Base-by-base conservation (phyloP, 345 rosid genomes). In the Eutrema yunnanense region DNA sequence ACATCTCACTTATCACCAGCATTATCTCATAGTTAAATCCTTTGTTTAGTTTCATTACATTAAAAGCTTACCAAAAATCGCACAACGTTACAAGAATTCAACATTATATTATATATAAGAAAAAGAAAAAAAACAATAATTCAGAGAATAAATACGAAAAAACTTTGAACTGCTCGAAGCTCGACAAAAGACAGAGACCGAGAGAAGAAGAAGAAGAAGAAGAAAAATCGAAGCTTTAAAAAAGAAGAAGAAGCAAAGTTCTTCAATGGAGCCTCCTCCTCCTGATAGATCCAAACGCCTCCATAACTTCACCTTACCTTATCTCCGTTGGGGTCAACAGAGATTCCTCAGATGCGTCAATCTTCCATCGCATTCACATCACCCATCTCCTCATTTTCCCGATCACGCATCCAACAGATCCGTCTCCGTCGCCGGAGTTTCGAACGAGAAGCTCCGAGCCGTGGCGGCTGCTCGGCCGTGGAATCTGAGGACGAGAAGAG, bases 401-500 rank as follows among this genome's bases (percentile, higher is more conserved):
- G 68, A 67, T 51, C 73, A 68, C 32, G 9, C 34, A 33, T 2
- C 62, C 55, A 12, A 34, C 38, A 67, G 78, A 74, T 51, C 73
- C 40, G 30, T 40, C 26, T 0, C 77, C 37, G 0, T 59, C 1
- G 6, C 34, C 13, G 43, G 27, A 56, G 44, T 8, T 16, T 30
- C 51, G 4, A 55, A 54, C 26, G 38, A 52, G n/a, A 40, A 38
- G 29, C 36, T 33, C 34, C 19, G 10, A 65, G 53, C 29, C 8
- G 36, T 3, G 22, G 46, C 56, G 44, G 41, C 68, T 16, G 16
- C 40, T 44, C 65, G 51, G 27, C 74, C 74, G 34, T 75, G 79
- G 79, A 75, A 69, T 69, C 41, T 75, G 58, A 75, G 79, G 29
- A 75, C 64, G 58, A 75, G 79, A 38, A 63, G 79, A 75, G 70